These are phyloP conservation scores for Phytophthora gonapodyides DNA, from an alignment of 352 stramenopile species.

Conservation along the genomic window DNA sequence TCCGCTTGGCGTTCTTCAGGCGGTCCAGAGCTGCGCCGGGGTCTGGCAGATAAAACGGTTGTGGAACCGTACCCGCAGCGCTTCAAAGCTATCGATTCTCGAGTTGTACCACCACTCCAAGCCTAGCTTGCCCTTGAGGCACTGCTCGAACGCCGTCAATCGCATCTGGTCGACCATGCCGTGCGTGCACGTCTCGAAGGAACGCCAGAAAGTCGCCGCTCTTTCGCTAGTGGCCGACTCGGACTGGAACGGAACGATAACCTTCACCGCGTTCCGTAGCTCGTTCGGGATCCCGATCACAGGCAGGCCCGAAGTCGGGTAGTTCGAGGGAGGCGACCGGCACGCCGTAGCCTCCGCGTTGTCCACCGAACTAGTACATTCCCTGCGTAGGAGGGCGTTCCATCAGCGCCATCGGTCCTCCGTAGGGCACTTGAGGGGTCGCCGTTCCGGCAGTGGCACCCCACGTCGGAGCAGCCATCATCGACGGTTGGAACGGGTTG, in stretches of 20 bases:
- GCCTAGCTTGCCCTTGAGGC: not conserved
- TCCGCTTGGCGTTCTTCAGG: no score
- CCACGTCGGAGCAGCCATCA: not conserved
- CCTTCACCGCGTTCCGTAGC: conserved; percentile 1
- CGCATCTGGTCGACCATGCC: not conserved
- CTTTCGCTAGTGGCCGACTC: not conserved
- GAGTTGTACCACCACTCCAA: not conserved
- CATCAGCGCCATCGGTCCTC: no score
- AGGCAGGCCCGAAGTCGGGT: no score
- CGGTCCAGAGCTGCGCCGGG: no score
- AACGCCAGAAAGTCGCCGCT: not conserved
- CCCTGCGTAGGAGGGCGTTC: not conserved
- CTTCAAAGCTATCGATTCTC: no score
- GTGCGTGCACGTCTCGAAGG: conserved; percentile 3
- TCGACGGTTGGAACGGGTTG: not conserved
- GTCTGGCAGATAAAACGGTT: no score
- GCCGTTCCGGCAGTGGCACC: not conserved
- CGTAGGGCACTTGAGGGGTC: no score
- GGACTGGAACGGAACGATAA: conserved; percentile 8
- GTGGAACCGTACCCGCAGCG: no score
- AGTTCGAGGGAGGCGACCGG: no score
- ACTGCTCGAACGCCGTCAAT: not conserved
- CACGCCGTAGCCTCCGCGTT: no score
- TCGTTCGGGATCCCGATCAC: conserved; percentile 2
- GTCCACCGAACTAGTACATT: no score